Evolutionary conservation across 1,284 basidiomycete genomes (phyloP).

Genomic region (Leccinum cinnamomeum): DNA sequence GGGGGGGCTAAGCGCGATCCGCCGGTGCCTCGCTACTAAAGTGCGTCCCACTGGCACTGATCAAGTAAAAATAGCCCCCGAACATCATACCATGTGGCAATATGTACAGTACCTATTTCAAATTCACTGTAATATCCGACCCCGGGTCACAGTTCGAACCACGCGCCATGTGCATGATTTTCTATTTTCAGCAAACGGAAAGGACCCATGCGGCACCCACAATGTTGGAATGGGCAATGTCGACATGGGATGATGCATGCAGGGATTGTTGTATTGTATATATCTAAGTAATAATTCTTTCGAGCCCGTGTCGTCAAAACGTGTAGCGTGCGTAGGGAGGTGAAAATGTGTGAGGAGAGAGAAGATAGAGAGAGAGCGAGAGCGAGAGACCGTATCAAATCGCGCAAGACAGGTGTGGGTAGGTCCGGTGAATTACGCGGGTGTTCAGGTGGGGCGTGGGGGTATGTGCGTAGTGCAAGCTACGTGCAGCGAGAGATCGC

Average conservation of each 20-base stretch:
- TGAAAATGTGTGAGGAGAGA: background rate
- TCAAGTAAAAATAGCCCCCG: background rate
- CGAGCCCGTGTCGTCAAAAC: background rate
- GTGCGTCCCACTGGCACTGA: background rate
- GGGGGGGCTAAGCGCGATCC: too few relatives aligned
- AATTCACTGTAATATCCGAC: background rate
- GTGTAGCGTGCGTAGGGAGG: background rate
- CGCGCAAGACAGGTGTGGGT: constrained; percentile 3
- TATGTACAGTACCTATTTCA: background rate
- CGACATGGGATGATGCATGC: background rate
- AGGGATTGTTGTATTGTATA: background rate
- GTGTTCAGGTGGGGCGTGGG: background rate
- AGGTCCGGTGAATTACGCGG: background rate
- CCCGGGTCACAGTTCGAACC: background rate
- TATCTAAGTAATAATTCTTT: background rate
- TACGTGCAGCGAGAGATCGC: background rate
- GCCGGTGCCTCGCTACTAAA: too few relatives aligned
- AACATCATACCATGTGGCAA: background rate
- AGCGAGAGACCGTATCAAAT: background rate
- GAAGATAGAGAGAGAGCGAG: background rate
- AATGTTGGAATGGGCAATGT: background rate
- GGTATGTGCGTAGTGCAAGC: background rate
- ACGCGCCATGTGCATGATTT: background rate
- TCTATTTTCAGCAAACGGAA: background rate
- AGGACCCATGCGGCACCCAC: background rate